Percentiles rank a stretch among this genome's conserved stretches.
Evolutionary conservation across 1,139 yeast species (phyloP).

Genomic region (Geotrichum carabidarum): DNA sequence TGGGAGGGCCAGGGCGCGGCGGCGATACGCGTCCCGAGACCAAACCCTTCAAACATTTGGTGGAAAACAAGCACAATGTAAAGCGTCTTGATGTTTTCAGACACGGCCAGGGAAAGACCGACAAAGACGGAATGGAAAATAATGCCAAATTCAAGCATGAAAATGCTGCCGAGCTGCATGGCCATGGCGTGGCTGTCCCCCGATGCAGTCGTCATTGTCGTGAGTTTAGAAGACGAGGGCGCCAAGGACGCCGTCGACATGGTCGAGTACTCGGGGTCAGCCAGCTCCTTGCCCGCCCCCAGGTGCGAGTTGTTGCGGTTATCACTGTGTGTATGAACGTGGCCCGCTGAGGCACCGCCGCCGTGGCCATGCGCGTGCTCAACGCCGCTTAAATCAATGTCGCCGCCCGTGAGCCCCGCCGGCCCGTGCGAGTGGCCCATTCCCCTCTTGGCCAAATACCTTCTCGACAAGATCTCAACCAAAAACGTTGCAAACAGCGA

Average conservation of each 20-base stretch:
- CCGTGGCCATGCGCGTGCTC: background rate
- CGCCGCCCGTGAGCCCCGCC: constrained; percentile 22
- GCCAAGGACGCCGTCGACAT: background rate
- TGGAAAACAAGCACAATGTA: constrained; percentile 83
- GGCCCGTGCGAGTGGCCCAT: constrained; percentile 31
- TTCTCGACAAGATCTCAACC: constrained; percentile 31
- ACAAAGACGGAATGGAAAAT: constrained; percentile 77
- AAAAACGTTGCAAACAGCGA: constrained; percentile 35
- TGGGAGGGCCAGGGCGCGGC: constrained; percentile 59
- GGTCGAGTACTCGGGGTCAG: background rate
- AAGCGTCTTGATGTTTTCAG: constrained; percentile 66
- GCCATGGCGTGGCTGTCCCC: constrained; percentile 15
- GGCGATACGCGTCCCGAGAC: constrained; percentile 82
- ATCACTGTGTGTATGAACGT: constrained; percentile 10
- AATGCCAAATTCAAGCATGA: constrained; percentile 73
- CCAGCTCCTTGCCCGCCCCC: background rate
- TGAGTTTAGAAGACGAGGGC: background rate
- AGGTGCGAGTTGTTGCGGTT: constrained; percentile 3
- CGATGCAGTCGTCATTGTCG: background rate
- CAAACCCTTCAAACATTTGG: constrained; percentile 89
- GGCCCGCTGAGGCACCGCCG: background rate
- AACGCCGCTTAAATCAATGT: background rate
- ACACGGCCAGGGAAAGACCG: constrained; percentile 67
- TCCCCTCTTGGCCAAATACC: constrained; percentile 29
- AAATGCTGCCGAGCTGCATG: constrained; percentile 47